A percentile compares a stretch with the other conserved stretches of the same genome.
phyloP scores from a whole-genome alignment of 192 early-diverging fungal genomes.

The Coemansia sp. region DNA sequence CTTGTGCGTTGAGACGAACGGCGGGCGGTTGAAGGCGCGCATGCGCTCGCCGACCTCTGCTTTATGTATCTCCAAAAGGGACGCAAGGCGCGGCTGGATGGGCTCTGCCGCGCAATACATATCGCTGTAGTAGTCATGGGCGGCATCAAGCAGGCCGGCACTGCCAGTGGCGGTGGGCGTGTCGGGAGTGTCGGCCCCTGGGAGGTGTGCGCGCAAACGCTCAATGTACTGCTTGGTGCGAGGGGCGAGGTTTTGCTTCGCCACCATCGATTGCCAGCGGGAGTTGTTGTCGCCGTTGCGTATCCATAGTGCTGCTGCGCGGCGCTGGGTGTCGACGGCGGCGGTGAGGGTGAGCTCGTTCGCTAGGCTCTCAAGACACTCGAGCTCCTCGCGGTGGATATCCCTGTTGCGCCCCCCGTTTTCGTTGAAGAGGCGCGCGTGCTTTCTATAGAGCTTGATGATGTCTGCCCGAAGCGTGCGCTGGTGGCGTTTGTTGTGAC shows the following conservation, averaged over 20 bases:
- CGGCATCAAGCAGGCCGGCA: neutral
- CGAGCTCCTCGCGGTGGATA: neutral
- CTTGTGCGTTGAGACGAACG: neutral
- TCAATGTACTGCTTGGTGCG: neutral
- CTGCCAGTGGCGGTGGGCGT: neutral
- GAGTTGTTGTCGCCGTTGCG: neutral
- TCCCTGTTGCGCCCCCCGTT: neutral
- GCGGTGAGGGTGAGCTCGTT: neutral
- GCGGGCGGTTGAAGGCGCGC: neutral
- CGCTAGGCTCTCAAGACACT: neutral
- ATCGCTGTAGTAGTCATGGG: neutral
- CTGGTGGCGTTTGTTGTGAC: neutral
- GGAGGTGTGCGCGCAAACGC: neutral
- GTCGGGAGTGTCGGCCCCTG: neutral
- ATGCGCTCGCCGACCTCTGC: neutral
- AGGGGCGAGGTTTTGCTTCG: neutral
- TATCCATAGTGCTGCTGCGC: neutral
- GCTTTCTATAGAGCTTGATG: neutral
- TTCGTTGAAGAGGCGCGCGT: neutral
- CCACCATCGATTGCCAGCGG: neutral
- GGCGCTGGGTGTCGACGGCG: neutral
- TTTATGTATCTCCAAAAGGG: neutral
- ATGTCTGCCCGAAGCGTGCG: neutral
- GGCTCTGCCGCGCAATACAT: neutral
- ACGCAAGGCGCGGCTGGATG: neutral